Evolutionary conservation across 148 eudicot genomes (phyloP), one percentile per base, ranked within the genome.

Genomic region (Cornus florida): DNA sequence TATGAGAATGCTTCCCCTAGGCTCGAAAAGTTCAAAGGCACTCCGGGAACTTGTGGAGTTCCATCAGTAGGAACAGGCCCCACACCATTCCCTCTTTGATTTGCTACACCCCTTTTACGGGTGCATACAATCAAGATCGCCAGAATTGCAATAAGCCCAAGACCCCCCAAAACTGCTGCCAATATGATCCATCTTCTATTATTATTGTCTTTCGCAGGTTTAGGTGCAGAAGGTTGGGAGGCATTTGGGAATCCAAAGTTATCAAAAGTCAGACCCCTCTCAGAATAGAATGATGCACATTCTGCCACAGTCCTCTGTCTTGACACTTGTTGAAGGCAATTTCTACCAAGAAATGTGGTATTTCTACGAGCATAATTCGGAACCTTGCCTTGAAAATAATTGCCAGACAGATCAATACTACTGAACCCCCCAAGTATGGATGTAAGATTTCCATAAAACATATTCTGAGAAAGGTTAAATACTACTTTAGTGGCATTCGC

Each of bases 1-100:
- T 92, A 87, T 0, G 93, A 90, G 79, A 92, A 92, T 67, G 88
- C 79, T 10, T 92, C 94, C 13, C 99, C 99, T 33, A 91, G 86
- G 73, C 83, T 88, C 0, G 92, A 76, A 62, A 90, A 82, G 74
- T 97, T 82, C 67, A 91, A 69, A 12, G 89, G 53, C 35, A 78
- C 77, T 65, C 85, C 94, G 0, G 88, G 88, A 71, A 87, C 82
- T 23, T 89, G 85, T 22, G 91, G 85, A 35, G 66, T 86, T 56
- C 86, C 88, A 16, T 77, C 83, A 5, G 92, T 70, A 53, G 94
- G 92, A 67, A 82, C 83, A 17, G 98, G 92, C 73, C 88, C 94
- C 72, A 87, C 94, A 68, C 87, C 89, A 16, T 74, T 86, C 71
- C 84, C 90, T 84, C 90, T 84, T 75, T 82, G 92, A 71, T 83